phyloP scores from a whole-genome alignment of 2,329 filamentous ascomycete genomes.

The Scedosporium boydii region DNA sequence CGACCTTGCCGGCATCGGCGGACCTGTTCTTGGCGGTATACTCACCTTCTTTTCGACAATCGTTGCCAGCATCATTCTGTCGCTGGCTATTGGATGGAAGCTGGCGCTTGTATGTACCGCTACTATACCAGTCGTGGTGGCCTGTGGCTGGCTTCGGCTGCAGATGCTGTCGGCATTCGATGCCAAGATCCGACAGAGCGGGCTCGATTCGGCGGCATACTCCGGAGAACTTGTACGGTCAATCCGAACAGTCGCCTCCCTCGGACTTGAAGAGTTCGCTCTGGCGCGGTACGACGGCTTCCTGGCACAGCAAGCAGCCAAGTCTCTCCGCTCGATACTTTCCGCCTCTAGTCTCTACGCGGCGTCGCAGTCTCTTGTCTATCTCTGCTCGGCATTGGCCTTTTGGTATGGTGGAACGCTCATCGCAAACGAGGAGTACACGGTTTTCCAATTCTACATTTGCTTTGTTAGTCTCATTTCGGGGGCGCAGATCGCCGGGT shows the following conservation, averaged over 20 bases:
- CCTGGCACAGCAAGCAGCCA: conserved; percentile 4
- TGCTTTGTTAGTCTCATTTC: conserved; percentile 18
- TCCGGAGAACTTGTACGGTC: conserved; percentile 39
- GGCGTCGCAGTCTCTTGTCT: conserved; percentile 24
- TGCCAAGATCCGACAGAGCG: conserved; percentile 29
- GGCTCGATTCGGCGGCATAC: conserved; percentile 34
- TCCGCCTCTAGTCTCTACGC: conserved; percentile 13
- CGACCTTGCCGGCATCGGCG: too few relatives aligned
- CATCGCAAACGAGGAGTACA: too few relatives aligned
- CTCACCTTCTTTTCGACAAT: too few relatives aligned
- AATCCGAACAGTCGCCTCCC: conserved; percentile 38
- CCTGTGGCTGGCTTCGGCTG: conserved; percentile 26
- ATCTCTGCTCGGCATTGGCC: conserved; percentile 26
- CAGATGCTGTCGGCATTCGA: conserved; percentile 17
- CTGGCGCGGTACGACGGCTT: conserved; percentile 22
- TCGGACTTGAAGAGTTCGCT: conserved; percentile 35
- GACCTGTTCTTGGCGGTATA: too few relatives aligned
- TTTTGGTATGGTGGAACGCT: conserved; percentile 21
- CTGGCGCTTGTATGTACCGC: conserved; percentile 31
- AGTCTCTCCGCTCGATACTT: conserved; percentile 17
- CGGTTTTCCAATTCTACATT: background rate
- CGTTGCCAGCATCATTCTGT: too few relatives aligned
- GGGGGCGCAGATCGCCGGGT: too few relatives aligned
- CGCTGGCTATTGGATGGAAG: conserved; percentile 30
- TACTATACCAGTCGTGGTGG: conserved; percentile 28